Conservation (phyloP, 2,329 filamentous ascomycete genomes). For the Exophiala lecanii-corni region DNA sequence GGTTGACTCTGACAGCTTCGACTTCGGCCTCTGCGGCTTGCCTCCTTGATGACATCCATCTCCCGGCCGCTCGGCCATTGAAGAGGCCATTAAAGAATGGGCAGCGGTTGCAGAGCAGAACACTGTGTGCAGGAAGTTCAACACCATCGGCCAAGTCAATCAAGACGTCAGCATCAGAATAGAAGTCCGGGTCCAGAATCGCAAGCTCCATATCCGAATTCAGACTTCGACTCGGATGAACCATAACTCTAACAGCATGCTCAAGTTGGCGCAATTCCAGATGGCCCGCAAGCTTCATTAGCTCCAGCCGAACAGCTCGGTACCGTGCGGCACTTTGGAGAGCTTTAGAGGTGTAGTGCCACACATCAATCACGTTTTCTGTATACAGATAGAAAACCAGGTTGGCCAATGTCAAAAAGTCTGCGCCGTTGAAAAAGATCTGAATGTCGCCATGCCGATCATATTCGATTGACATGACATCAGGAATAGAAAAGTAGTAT, state of each 20-base stretch:
- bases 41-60: conserved; percentile 74
- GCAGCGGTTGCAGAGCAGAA: conserved; percentile 74
- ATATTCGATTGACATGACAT: conserved; percentile 56
- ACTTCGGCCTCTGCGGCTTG: conserved; percentile 41
- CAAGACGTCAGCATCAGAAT: conserved; percentile 72
- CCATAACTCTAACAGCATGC: conserved; percentile 70
- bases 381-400: conserved; percentile 75
- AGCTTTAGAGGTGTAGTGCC: conserved; percentile 70
- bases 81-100: conserved; percentile 92
- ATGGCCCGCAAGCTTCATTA: conserved; percentile 77
- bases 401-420: conserved; percentile 75
- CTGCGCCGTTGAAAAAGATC: conserved; percentile 65
- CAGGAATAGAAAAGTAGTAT: conserved; percentile 54
- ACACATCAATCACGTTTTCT: conserved; percentile 75
- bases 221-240: conserved; percentile 58
- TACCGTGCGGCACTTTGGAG: conserved; percentile 66
- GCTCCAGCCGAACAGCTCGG: conserved; percentile 72
- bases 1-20: conserved; percentile 64
- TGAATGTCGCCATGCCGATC: conserved; percentile 49
- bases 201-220: conserved; percentile 67
- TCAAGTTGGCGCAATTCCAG: conserved; percentile 70
- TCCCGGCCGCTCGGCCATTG: conserved; percentile 76
- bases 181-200: conserved; percentile 64
- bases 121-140: conserved; percentile 66
- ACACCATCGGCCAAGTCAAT: conserved; percentile 74